Percentiles rank a stretch among this genome's conserved stretches.
These are phyloP conservation scores for Pleurotus citrinopileatus DNA, from an alignment of 768 basidiomycete species.

Conservation along the genomic window DNA sequence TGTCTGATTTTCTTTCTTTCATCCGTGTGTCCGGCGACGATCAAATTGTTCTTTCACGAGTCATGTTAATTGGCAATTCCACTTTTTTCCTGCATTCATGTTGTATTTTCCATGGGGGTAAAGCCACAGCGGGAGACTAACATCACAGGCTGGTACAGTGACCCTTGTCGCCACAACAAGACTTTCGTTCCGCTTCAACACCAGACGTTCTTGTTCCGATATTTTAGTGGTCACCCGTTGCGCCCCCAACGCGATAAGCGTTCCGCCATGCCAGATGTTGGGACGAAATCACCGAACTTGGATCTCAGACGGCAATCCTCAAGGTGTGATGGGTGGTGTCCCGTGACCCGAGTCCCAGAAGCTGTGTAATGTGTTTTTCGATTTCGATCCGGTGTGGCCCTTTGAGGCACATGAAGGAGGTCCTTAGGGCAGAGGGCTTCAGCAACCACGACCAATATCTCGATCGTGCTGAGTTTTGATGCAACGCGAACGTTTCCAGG, in stretches of 20 bases:
- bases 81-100: conserved; percentile 1
- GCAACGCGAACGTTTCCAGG: conserved; percentile 7
- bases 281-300: conserved; percentile 10
- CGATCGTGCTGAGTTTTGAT: conserved; percentile 9
- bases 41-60: background rate
- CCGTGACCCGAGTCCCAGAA: conserved; percentile 2
- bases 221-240: background rate
- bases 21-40: background rate
- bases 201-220: conserved; percentile 1
- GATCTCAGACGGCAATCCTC: conserved; percentile 10
- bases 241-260: conserved; percentile 1
- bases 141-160: conserved; percentile 7
- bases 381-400: conserved; percentile 11
- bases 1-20: background rate
- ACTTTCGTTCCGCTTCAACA: background rate
- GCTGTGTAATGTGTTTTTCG: conserved; percentile 11
- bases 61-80: conserved; percentile 7
- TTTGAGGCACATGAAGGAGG: conserved; percentile 11
- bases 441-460: background rate
- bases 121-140: background rate
- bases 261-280: background rate
- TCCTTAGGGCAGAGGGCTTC: conserved; percentile 9
- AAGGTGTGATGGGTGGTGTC: conserved; percentile 3
- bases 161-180: conserved; percentile 7
- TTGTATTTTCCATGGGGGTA: conserved; percentile 2